These are phyloP conservation scores for Colletotrichum eleusines DNA, from an alignment of 2,329 filamentous ascomycete species.

Conservation along the genomic window DNA sequence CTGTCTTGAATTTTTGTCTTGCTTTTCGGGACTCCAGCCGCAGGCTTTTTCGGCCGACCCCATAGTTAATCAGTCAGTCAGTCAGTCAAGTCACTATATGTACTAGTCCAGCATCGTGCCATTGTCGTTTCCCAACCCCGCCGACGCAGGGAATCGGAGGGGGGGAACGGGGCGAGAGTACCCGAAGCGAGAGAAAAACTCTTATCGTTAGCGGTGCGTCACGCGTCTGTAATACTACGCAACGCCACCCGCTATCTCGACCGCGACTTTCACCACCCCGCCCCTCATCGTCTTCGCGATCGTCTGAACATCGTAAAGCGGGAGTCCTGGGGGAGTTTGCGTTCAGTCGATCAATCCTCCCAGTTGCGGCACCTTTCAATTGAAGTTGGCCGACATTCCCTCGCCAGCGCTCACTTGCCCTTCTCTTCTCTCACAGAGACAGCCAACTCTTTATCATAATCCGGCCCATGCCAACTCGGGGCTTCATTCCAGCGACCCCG, in stretches of 20 bases:
- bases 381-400: too few species aligned
- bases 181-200: background rate
- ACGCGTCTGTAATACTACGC: background rate
- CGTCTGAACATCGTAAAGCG: background rate
- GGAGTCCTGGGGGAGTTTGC: background rate
- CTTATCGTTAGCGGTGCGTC: background rate
- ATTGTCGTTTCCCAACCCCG: conserved; percentile 19
- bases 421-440: background rate
- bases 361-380: too few species aligned
- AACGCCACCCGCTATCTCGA: conserved; percentile 4
- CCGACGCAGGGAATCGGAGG: conserved; percentile 30
- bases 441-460: background rate
- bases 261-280: background rate
- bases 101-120: conserved; percentile 26
- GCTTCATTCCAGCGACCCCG: background rate
- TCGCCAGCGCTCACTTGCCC: background rate
- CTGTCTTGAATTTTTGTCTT: conserved; percentile 1
- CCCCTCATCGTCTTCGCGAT: background rate
- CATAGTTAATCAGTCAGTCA: too few species aligned
- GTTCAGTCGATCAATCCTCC: background rate
- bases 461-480: background rate
- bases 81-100: too few species aligned
- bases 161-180: background rate
- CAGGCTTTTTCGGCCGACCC: conserved; percentile 3
- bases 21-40: background rate